phyloP scores from a whole-genome alignment of 2,329 filamentous ascomycete genomes.

The Penicillium nordicum region DNA sequence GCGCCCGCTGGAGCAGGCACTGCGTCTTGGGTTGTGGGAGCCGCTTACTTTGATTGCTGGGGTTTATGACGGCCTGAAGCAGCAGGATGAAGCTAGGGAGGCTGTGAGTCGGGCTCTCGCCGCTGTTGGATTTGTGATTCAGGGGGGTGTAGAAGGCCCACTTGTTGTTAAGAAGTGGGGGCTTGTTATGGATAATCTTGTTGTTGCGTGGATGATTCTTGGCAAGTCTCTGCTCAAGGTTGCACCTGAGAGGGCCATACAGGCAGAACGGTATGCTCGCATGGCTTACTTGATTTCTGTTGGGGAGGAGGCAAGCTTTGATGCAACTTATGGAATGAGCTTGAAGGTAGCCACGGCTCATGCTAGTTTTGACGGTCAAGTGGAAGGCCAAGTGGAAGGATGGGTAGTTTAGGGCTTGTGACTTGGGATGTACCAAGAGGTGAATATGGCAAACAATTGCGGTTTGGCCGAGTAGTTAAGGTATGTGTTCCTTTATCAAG shows the following conservation, averaged over 20 bases:
- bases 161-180: conserved; percentile 29
- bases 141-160: not conserved
- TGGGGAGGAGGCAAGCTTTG: conserved; percentile 36
- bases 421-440: not conserved
- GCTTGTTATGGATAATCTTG: conserved; percentile 19
- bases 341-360: not conserved
- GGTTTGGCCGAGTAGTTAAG: too few relatives aligned
- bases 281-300: conserved; percentile 32
- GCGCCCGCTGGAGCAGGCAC: not conserved
- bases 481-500: too few relatives aligned
- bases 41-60: not conserved
- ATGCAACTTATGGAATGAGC: conserved; percentile 14
- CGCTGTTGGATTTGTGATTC: not conserved
- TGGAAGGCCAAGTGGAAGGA: not conserved
- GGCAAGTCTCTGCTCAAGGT: conserved; percentile 22
- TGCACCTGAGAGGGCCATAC: conserved; percentile 14
- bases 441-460: not conserved
- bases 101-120: not conserved
- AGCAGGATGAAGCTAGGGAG: not conserved
- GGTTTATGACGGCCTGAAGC: not conserved
- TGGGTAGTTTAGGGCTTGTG: not conserved
- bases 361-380: too few relatives aligned
- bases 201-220: conserved; percentile 31
- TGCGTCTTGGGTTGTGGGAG: not conserved
- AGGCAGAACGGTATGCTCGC: conserved; percentile 31